Evolutionary conservation across 2,329 filamentous ascomycete species (phyloP).

Genomic region (Aspergillus pseudoviridinutans): DNA sequence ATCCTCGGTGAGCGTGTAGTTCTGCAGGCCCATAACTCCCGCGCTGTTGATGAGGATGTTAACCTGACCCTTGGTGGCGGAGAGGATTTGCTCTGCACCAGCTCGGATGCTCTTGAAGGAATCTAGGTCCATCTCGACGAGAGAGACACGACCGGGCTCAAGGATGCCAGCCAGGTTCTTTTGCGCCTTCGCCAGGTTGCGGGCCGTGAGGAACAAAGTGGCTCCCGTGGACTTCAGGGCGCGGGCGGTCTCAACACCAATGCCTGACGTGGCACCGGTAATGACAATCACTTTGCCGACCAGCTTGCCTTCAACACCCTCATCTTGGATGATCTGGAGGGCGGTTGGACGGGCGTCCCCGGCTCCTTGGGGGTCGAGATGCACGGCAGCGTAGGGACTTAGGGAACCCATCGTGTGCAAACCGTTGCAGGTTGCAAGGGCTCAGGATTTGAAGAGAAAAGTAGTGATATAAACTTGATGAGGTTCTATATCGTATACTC

Average conservation of each 20-base stretch:
- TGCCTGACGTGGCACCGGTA: slow-evolving; percentile 28
- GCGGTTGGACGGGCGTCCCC: slow-evolving; percentile 22
- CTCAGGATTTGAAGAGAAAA: background rate
- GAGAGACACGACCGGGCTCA: slow-evolving; percentile 8
- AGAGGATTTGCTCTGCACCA: slow-evolving; percentile 7
- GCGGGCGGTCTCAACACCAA: slow-evolving; percentile 43
- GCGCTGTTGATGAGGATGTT: slow-evolving; percentile 41
- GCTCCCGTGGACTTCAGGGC: slow-evolving; percentile 38
- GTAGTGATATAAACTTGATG: background rate
- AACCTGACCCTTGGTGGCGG: slow-evolving; percentile 5
- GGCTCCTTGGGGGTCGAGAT: slow-evolving; percentile 2
- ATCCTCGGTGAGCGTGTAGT: slow-evolving; percentile 32
- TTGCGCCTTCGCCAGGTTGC: slow-evolving; percentile 33
- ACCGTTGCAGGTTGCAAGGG: background rate
- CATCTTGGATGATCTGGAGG: slow-evolving; percentile 36
- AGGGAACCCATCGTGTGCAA: background rate
- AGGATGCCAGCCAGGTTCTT: slow-evolving; percentile 18
- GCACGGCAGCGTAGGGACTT: background rate
- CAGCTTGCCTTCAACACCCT: slow-evolving; percentile 14
- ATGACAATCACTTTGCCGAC: slow-evolving; percentile 11
- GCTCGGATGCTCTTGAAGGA: slow-evolving; percentile 1
- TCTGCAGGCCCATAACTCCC: slow-evolving; percentile 38
- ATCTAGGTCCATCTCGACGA: slow-evolving; percentile 14
- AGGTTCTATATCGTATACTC: background rate
- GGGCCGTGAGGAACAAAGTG: slow-evolving; percentile 32